phyloP scores from a whole-genome alignment of 306 rosid genomes.

The Luffa acutangula region DNA sequence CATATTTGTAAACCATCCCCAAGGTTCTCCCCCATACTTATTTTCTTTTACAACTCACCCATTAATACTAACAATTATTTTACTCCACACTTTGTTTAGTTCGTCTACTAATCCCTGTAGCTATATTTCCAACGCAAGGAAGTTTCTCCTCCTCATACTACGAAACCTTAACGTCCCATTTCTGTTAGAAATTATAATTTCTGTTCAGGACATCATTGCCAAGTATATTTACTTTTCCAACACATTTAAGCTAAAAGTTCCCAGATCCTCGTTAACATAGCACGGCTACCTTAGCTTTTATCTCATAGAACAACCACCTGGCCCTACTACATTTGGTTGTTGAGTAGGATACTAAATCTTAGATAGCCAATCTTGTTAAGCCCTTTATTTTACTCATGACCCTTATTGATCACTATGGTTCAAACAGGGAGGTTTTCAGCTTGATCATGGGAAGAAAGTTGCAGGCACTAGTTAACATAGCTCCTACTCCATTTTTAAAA shows the following conservation, averaged over 20 bases:
- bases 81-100: background rate
- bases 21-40: background rate
- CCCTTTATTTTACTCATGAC: too few species aligned
- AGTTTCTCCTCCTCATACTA: background rate
- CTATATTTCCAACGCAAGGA: background rate
- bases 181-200: background rate
- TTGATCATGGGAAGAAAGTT: background rate
- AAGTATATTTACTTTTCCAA: background rate
- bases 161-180: background rate
- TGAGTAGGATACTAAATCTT: too few species aligned
- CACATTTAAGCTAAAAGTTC: background rate
- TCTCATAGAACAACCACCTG: too few species aligned
- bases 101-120: background rate
- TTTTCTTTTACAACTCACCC: background rate
- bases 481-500: background rate
- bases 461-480: background rate
- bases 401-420: too few species aligned
- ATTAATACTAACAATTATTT: background rate
- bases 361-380: too few species aligned
- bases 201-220: background rate
- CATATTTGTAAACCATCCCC: background rate
- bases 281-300: too few species aligned
- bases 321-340: too few species aligned
- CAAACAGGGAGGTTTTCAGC: background rate
- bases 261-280: background rate